Conservation (phyloP, 768 basidiomycete species). For the Dioszegia aurantiaca region DNA sequence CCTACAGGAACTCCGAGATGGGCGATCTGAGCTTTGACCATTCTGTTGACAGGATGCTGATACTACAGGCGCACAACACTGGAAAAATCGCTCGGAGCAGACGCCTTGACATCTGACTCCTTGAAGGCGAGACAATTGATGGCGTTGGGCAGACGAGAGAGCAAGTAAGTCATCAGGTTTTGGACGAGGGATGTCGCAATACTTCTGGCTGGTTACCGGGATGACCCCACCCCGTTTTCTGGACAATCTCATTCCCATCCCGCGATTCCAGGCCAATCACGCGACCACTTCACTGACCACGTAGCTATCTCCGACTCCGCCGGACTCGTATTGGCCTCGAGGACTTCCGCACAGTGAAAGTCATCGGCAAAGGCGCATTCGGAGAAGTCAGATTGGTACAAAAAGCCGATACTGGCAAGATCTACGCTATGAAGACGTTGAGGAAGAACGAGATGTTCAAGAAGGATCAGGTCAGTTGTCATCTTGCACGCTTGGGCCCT, state of each 20-base stretch:
- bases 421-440: slow-evolving; percentile 98
- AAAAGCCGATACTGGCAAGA: slow-evolving; percentile 93
- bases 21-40: too few species aligned
- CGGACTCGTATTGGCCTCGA: slow-evolving; percentile 85
- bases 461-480: slow-evolving; percentile 79
- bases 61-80: slow-evolving; percentile 41
- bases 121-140: slow-evolving; percentile 46
- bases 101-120: slow-evolving; percentile 43
- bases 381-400: slow-evolving; percentile 97
- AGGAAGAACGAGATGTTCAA: slow-evolving; percentile 99
- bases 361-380: slow-evolving; percentile 98
- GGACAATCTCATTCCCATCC: too few species aligned
- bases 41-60: too few species aligned
- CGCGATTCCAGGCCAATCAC: too few species aligned
- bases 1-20: too few species aligned
- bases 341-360: slow-evolving; percentile 94
- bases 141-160: slow-evolving; percentile 47
- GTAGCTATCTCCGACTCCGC: slow-evolving; percentile 78
- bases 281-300: too few species aligned
- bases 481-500: background rate
- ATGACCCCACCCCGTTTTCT: too few species aligned
- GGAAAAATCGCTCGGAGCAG: slow-evolving; percentile 44
- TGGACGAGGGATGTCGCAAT: background rate
- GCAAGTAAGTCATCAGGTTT: slow-evolving; percentile 37
- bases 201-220: too few species aligned